These are phyloP conservation scores for Byssothecium circinans DNA, from an alignment of 2,329 filamentous ascomycete species.

Conservation along the genomic window DNA sequence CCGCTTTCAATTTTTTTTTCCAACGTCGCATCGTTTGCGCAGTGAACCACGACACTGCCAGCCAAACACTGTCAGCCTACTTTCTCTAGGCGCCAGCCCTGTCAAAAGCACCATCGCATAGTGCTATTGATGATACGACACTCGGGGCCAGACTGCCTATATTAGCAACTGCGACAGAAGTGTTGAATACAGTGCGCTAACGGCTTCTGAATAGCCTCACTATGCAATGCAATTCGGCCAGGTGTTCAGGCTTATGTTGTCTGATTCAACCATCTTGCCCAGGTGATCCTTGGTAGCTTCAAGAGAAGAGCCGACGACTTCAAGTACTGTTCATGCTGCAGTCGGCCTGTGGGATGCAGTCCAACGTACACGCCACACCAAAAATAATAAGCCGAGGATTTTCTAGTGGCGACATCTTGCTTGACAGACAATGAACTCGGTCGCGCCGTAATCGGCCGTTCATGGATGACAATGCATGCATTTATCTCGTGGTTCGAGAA, in stretches of 20 bases:
- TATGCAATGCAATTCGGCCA: constrained; percentile 9
- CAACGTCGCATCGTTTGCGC: neutral
- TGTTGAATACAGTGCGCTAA: constrained; percentile 21
- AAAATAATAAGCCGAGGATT: no score
- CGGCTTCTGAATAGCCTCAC: constrained; percentile 14
- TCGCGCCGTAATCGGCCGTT: no score
- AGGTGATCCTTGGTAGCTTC: neutral
- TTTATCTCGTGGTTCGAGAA: no score
- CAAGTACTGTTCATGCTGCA: no score
- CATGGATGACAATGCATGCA: no score
- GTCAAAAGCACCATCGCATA: neutral
- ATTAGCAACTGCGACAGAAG: constrained; percentile 11
- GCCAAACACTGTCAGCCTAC: neutral
- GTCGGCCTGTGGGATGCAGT: no score
- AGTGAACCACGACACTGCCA: neutral
- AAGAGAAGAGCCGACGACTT: no score
- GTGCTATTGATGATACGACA: neutral
- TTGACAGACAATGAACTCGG: no score
- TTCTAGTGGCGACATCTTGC: no score
- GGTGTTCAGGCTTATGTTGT: constrained; percentile 11
- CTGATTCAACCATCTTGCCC: neutral
- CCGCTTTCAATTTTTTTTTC: neutral
- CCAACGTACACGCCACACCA: no score
- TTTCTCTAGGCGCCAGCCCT: neutral
- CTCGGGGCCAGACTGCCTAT: constrained; percentile 14